phyloP scores from a whole-genome alignment of 1,139 yeast genomes.

The Geotrichum restrictum region DNA sequence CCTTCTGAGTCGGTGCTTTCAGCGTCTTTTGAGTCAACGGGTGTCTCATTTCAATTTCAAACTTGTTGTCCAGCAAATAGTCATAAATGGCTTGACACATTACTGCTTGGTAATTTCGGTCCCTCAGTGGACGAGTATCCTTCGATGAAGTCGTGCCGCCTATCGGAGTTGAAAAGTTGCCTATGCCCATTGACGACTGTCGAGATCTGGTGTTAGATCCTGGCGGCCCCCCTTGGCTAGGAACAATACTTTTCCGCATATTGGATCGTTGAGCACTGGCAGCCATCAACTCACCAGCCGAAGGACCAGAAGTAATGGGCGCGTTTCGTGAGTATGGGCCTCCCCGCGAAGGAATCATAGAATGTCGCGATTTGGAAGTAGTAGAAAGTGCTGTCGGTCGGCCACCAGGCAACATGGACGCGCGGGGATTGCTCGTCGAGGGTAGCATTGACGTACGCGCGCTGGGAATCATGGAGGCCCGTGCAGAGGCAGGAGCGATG shows the following conservation, averaged over 20 bases:
- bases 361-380: conserved; percentile 11
- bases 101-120: conserved; percentile 66
- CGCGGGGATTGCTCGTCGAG: conserved; percentile 17
- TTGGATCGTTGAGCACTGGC: conserved; percentile 16
- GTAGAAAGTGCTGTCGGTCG: neutral
- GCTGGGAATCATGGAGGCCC: conserved; percentile 14
- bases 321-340: conserved; percentile 16
- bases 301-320: conserved; percentile 20
- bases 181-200: conserved; percentile 29
- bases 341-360: conserved; percentile 8
- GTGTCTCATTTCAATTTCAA: conserved; percentile 71
- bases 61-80: conserved; percentile 58
- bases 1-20: conserved; percentile 81
- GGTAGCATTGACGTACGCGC: conserved; percentile 16
- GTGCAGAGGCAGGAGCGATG: conserved; percentile 23
- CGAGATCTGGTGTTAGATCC: conserved; percentile 21
- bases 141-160: neutral
- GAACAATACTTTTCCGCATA: conserved; percentile 9
- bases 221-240: conserved; percentile 4
- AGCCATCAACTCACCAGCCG: conserved; percentile 17
- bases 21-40: conserved; percentile 63
- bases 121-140: conserved; percentile 79
- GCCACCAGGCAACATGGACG: conserved; percentile 18
- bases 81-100: conserved; percentile 47
- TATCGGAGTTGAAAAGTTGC: conserved; percentile 10